Base-by-base conservation (phyloP, 768 basidiomycete species). In the Cystobasidium tubakii region DNA sequence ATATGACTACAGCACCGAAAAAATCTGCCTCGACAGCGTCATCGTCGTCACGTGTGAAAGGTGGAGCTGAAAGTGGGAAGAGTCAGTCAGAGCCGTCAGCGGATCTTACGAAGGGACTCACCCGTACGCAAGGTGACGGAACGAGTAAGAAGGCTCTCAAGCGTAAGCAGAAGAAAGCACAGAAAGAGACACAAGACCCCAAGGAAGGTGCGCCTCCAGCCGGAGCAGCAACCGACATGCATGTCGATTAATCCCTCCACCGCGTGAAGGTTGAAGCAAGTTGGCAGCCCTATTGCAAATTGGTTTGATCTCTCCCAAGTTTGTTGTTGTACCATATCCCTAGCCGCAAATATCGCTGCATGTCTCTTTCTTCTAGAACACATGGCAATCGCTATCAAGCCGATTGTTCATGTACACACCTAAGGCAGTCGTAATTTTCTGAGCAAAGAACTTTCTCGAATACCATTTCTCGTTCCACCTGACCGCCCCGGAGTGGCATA, bases 121-220 rank as follows among this genome's bases (percentile, higher is more conserved):
- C 54, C 1, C 53, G 50, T 19, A 4, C 54, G 12, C 31, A 57
- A 60, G 69, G 69, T 10, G 33, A 33, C 29, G 69, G 69, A 60
- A 60, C 54, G 69, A 71, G 69, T 54, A 71, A 71, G 69, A 71
- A 71, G 39, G 69, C 69, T 9, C 42, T 71, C 7, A 77, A 76
- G 73, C 65, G 76, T 34, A 75, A 75, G 54, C 43, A 73, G 27
- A 74, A 78, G 67, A 69, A 69, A 34, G 62, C 44, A 50, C n/a
- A 50, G n/a, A 65, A 53, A 53, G n/a, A 27, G 12, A 66, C 31
- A 54, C 42, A 34, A 39, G 25, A 60, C 29, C 55, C 71, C 19
- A 71, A 65, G 75, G 57, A 72, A 44, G 74, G 27, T 6, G 55
- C 74, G 1, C 64, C 46, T 21, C 64, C 62, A 23, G 66, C 42